phyloP scores from a whole-genome alignment of 2,329 filamentous ascomycete genomes.

The Purpureocillium lavendulum region DNA sequence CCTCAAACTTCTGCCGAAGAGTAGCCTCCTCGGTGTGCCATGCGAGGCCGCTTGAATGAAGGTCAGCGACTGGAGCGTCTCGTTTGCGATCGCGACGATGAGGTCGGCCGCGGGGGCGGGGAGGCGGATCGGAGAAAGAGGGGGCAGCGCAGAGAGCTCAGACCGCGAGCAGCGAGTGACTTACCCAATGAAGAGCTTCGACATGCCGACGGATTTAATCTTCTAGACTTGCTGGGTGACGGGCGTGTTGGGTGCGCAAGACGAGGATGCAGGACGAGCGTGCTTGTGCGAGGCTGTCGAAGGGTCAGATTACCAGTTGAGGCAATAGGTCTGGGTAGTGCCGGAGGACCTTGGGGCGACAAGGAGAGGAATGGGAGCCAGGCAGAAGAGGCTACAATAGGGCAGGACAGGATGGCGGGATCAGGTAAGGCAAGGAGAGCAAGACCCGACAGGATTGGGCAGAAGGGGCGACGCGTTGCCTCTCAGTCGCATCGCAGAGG shows the following conservation, averaged over 20 bases:
- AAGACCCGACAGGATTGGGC: background rate
- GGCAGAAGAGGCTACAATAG: background rate
- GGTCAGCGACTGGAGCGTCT: constrained; percentile 11
- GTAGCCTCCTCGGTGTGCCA: constrained; percentile 95
- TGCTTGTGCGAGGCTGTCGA: constrained; percentile 1
- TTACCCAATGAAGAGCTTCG: constrained; percentile 93
- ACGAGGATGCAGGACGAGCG: background rate
- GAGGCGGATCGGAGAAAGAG: constrained; percentile 4
- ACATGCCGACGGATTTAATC: constrained; percentile 53
- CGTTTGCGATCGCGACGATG: background rate
- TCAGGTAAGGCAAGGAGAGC: background rate
- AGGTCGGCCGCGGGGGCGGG: background rate
- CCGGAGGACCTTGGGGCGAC: background rate
- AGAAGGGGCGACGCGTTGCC: background rate
- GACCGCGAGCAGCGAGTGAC: constrained; percentile 16
- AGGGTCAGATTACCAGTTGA: too few relatives aligned
- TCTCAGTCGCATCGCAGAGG: background rate
- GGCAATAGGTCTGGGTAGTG: background rate
- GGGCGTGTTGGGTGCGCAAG: too few relatives aligned
- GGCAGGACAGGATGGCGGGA: background rate
- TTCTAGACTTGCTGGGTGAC: constrained; percentile 2
- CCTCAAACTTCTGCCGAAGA: constrained; percentile 83
- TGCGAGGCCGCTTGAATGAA: constrained; percentile 68
- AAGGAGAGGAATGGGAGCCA: background rate
- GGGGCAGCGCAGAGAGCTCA: background rate